Conservation (phyloP, 140 eudicot species). For the Bidens hawaiensis region DNA sequence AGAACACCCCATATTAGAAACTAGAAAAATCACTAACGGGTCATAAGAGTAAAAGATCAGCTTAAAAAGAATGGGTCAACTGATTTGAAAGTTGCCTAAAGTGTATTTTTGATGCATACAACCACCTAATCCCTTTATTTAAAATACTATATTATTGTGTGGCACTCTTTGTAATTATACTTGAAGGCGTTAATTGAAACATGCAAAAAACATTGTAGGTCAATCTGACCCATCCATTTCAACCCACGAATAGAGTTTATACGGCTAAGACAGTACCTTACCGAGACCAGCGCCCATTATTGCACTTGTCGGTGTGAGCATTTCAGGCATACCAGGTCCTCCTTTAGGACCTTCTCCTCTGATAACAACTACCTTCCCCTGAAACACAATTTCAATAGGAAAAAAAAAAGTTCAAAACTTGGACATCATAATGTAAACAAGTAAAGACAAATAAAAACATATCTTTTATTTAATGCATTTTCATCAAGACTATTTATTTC, state of each 20-base stretch:
- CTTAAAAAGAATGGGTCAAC: neutral
- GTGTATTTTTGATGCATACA: no score
- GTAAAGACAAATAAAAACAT: neutral
- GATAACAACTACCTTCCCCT: conserved; percentile 97
- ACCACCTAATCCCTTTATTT: neutral
- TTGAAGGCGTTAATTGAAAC: neutral
- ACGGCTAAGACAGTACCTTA: conserved; percentile 43
- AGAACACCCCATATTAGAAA: neutral
- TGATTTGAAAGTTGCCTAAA: no score
- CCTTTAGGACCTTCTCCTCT: conserved; percentile 99
- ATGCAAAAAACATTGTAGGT: neutral
- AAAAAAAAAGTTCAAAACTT: neutral
- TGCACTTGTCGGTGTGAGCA: conserved; percentile 98
- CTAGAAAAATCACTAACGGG: neutral
- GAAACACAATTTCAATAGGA: neutral
- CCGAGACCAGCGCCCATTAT: conserved; percentile 99
- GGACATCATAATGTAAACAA: no score
- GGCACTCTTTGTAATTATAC: neutral
- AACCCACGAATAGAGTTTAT: no score
- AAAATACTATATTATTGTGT: neutral
- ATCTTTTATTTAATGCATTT: neutral
- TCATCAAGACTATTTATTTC: neutral
- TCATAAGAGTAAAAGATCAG: neutral
- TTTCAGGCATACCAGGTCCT: conserved; percentile 99
- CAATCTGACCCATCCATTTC: no score